These are phyloP conservation scores for Wickerhamomyces queroliae DNA, from an alignment of 805 yeast genomes.

Conservation along the genomic window DNA sequence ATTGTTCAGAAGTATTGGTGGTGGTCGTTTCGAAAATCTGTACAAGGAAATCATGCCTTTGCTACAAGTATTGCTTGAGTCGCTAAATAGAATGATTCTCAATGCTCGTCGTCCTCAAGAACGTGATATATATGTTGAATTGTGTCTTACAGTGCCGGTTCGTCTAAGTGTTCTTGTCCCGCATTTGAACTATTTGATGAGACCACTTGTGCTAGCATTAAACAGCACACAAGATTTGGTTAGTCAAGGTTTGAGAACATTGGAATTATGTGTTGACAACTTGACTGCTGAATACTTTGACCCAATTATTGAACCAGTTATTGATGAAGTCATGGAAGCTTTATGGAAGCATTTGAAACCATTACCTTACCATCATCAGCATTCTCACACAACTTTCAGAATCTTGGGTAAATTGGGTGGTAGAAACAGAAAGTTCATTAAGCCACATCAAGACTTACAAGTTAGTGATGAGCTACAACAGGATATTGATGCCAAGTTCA, in stretches of 20 bases:
- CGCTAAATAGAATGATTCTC: conserved; percentile 74
- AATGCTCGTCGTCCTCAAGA: conserved; percentile 87
- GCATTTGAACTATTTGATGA: conserved; percentile 79
- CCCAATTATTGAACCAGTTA: conserved; percentile 94
- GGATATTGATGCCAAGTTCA: conserved; percentile 62
- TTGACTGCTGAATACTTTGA: conserved; percentile 95
- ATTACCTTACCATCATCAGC: conserved; percentile 90
- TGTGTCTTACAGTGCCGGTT: conserved; percentile 94
- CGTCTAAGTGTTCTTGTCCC: conserved; percentile 91
- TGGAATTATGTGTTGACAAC: conserved; percentile 94
- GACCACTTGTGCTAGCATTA: conserved; percentile 86
- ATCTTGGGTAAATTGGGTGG: conserved; percentile 96
- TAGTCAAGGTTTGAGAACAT: conserved; percentile 89
- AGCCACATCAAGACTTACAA: conserved; percentile 64
- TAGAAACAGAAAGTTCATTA: conserved; percentile 80
- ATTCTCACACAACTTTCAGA: conserved; percentile 89
- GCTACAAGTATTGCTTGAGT: conserved; percentile 78
- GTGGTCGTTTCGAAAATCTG: conserved; percentile 89
- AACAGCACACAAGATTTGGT: conserved; percentile 89
- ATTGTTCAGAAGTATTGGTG: conserved; percentile 89
- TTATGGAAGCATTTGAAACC: conserved; percentile 89
- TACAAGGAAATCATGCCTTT: conserved; percentile 93
- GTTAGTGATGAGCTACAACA: conserved; percentile 52
- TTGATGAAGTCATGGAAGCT: conserved; percentile 90
- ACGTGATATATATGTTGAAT: conserved; percentile 88